phyloP scores from a whole-genome alignment of 129 eudicot genomes.

The Apium graveolens region DNA sequence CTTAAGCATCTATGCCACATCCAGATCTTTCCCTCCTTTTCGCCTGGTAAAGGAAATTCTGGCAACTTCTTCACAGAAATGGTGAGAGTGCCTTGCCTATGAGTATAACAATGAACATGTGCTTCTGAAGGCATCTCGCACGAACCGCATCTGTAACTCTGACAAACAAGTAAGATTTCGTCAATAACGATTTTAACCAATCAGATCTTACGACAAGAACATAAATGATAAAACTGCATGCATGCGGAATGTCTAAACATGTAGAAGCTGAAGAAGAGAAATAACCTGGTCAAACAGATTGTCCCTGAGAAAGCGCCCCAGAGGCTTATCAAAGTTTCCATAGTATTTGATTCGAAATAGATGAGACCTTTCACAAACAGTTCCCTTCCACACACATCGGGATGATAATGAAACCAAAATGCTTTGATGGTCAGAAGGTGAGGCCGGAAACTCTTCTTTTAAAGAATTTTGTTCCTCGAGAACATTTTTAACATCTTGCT shows the following conservation, averaged over 20 bases:
- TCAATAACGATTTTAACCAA: background rate
- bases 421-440: constrained; percentile 91
- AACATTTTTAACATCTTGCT: constrained; percentile 28
- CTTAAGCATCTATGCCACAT: constrained; percentile 99
- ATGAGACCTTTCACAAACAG: constrained; percentile 94
- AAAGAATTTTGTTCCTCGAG: constrained; percentile 32
- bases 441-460: constrained; percentile 88
- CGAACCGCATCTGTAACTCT: constrained; percentile 75
- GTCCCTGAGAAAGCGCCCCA: constrained; percentile 88
- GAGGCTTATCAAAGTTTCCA: constrained; percentile 86
- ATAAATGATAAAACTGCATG: background rate
- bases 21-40: constrained; percentile 91
- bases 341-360: constrained; percentile 92
- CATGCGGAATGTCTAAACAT: constrained; percentile 1
- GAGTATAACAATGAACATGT: constrained; percentile 96
- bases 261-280: constrained; percentile 8
- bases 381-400: constrained; percentile 97
- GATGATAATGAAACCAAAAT: constrained; percentile 90
- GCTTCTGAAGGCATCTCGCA: constrained; percentile 97
- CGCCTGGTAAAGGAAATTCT: constrained; percentile 77
- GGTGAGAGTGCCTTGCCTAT: constrained; percentile 91
- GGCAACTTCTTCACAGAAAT: constrained; percentile 93
- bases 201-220: background rate
- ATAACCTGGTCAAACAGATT: constrained; percentile 82
- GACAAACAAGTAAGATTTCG: constrained; percentile 21